Evolutionary conservation across 805 yeast genomes (phyloP).

Genomic region (Gaillardinia entomophila): DNA sequence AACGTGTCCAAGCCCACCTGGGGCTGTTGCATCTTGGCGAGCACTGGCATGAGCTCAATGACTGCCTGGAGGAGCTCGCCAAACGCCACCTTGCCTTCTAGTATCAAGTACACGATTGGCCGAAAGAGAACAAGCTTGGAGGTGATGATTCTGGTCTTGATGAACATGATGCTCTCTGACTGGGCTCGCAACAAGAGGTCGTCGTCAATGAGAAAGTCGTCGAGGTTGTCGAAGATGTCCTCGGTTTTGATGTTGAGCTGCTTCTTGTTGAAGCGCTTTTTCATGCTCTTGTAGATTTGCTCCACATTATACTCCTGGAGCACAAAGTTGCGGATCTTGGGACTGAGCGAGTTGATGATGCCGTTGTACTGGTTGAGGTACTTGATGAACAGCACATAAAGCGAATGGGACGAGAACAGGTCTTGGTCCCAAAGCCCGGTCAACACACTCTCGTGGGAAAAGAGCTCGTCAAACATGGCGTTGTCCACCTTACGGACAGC

Average conservation of each 20-base stretch:
- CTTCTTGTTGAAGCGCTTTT: conserved; percentile 14
- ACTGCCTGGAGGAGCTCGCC: conserved; percentile 23
- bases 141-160: conserved; percentile 28
- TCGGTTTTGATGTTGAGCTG: conserved; percentile 3
- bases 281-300: conserved; percentile 22
- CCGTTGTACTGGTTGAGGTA: conserved; percentile 33
- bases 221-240: conserved; percentile 19
- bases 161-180: conserved; percentile 32
- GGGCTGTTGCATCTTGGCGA: background rate
- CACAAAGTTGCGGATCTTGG: conserved; percentile 26
- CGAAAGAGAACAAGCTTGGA: conserved; percentile 29
- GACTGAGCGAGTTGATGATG: conserved; percentile 30
- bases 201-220: conserved; percentile 29
- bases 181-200: conserved; percentile 27
- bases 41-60: conserved; percentile 2
- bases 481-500: conserved; percentile 37
- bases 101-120: conserved; percentile 27
- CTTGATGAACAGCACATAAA: conserved; percentile 24
- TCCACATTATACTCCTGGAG: conserved; percentile 25
- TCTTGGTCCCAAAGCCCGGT: conserved; percentile 18
- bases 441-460: conserved; percentile 7
- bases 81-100: conserved; percentile 23
- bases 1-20: conserved; percentile 1
- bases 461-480: conserved; percentile 27
- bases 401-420: conserved; percentile 11